Evolutionary conservation across 768 basidiomycete species (phyloP), one percentile per base, ranked within the genome.

Genomic region (Suillus lakei): DNA sequence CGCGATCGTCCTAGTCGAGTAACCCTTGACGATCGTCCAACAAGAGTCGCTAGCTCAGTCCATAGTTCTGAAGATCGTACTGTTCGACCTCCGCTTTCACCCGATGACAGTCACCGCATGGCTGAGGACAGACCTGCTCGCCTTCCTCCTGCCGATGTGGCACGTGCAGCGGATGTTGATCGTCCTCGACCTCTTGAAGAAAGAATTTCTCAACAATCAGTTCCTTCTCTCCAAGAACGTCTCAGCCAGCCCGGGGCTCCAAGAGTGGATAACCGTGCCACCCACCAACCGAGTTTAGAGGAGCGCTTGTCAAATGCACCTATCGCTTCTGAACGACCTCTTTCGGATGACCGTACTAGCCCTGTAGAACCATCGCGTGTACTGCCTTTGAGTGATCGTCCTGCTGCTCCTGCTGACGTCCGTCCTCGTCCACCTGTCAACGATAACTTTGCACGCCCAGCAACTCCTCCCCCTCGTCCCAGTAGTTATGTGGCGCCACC

Each of bases 261-360:
- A n/a, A 71, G 74, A 16, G 63, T 58, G 53, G 75, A 76, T 9
- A 64, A n/a, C 18, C 62, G 30, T 36, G 36, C 71, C 6, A 21
- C 65, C 30, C 73, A 77, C 66, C 72, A 77, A 28, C 73, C 79
- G 13, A 80, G 72, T 65, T 70, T 83, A 28, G 82, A 82, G 74
- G 81, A 83, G 60, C 79, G 82, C 64, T 70, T 83, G 13, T 80
- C 82, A 61, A 69, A 74, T 41, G 75, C 72, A 58, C 74, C 77
- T 38, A 68, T 69, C 59, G 64, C 66, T 53, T 64, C 64, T 69
- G 70, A 71, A 62, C 69, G 71, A 44, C 56, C 66, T 23, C 72
- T 70, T 39, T 50, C 69, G 13, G 67, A 71, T 62, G 65, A 67
- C n/a, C 68, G 65, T 63, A 50, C 70, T 61, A 60, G 62, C n/a